Conservation (phyloP, 192 early-diverging fungal species). For the Entophlyctis luteolus region DNA sequence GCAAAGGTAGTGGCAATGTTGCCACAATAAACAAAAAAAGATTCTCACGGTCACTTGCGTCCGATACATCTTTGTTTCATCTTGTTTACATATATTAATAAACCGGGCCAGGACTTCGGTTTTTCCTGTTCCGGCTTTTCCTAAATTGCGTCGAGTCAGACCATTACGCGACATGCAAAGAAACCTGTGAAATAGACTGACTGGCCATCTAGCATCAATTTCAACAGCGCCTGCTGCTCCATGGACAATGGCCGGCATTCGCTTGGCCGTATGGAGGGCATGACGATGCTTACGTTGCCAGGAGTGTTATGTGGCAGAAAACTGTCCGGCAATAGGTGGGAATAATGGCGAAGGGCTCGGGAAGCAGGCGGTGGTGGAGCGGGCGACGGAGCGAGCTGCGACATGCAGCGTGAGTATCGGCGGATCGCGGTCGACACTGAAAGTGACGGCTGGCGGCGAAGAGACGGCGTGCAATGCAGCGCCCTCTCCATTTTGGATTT, state of each 20-base stretch:
- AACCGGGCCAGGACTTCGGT: constrained; percentile 38
- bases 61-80: background rate
- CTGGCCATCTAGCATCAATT: constrained; percentile 24
- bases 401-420: background rate
- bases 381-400: background rate
- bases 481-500: background rate
- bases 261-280: background rate
- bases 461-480: background rate
- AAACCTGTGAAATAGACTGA: constrained; percentile 46
- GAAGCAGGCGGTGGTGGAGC: background rate
- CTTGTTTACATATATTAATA: constrained; percentile 1
- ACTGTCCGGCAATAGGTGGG: background rate
- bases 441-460: background rate
- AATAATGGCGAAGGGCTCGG: background rate
- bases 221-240: constrained; percentile 29
- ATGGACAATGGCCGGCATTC: background rate
- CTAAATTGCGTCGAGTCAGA: background rate
- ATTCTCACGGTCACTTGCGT: constrained; percentile 39
- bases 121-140: constrained; percentile 50
- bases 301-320: background rate
- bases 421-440: background rate
- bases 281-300: background rate
- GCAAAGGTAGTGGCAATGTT: background rate
- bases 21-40: background rate
- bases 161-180: background rate